Evolutionary conservation across 2,329 filamentous ascomycete species (phyloP).

Genomic region (Exophiala sideris): DNA sequence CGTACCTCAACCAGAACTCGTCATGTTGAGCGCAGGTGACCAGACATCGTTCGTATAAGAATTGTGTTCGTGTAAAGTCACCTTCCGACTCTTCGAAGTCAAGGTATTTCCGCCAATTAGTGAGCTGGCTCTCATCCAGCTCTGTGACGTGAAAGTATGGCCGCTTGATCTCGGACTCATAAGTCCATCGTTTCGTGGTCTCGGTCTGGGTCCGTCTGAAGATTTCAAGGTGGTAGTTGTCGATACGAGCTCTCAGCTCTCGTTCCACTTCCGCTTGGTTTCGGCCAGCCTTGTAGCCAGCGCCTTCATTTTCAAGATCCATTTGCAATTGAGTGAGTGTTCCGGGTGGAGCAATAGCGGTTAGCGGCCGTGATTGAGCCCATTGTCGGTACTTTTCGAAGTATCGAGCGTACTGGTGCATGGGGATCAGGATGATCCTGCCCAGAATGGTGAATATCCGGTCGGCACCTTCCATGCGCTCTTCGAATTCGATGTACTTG

Average conservation of each 20-base stretch:
- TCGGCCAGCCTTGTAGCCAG: slow-evolving; percentile 51
- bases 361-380: slow-evolving; percentile 67
- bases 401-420: slow-evolving; percentile 94
- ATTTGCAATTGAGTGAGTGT: slow-evolving; percentile 64
- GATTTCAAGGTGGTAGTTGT: slow-evolving; percentile 73
- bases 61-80: slow-evolving; percentile 68
- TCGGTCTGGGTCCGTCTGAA: slow-evolving; percentile 81
- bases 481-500: slow-evolving; percentile 96
- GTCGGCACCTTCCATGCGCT: slow-evolving; percentile 78
- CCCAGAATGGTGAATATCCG: slow-evolving; percentile 80
- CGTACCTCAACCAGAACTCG: slow-evolving; percentile 97
- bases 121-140: slow-evolving; percentile 77
- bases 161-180: slow-evolving; percentile 89
- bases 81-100: slow-evolving; percentile 91
- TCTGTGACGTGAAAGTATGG: slow-evolving; percentile 97
- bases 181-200: slow-evolving; percentile 90
- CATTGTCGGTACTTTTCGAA: slow-evolving; percentile 84
- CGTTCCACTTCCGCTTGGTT: slow-evolving; percentile 77
- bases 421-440: slow-evolving; percentile 82
- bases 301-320: slow-evolving; percentile 67
- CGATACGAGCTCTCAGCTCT: slow-evolving; percentile 75
- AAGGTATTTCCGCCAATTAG: slow-evolving; percentile 93
- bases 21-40: slow-evolving; percentile 93
- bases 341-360: slow-evolving; percentile 68
- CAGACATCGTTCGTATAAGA: slow-evolving; percentile 89